phyloP scores from a whole-genome alignment of 169 alveolate species.

The Plasmodium falciparum region DNA sequence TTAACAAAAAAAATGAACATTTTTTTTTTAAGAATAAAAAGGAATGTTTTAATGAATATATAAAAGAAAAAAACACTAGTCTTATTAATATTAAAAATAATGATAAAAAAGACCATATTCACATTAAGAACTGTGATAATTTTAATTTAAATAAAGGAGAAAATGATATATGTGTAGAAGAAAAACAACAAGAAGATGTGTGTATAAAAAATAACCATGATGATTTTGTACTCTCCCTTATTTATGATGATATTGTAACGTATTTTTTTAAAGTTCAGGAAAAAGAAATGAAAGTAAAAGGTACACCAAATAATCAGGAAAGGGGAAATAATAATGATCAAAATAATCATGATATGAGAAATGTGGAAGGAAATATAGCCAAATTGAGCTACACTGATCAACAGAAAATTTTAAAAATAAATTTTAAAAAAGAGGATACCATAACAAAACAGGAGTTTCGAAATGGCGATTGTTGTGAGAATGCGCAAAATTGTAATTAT shows the following conservation, averaged over 20 bases:
- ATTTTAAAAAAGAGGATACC: slow-evolving; percentile 4
- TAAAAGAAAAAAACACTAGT: too few relatives aligned
- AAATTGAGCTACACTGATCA: too few relatives aligned
- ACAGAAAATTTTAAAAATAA: not conserved
- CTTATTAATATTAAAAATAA: too few relatives aligned
- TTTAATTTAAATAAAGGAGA: too few relatives aligned
- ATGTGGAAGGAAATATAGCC: too few relatives aligned
- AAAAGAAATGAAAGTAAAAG: not conserved
- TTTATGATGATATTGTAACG: slow-evolving; percentile 48
- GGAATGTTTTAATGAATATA: not conserved
- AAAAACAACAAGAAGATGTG: not conserved
- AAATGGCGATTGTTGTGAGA: not conserved
- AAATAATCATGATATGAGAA: not conserved
- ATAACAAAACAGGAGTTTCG: not conserved
- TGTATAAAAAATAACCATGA: not conserved
- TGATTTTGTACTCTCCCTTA: not conserved
- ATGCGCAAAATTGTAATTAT: not conserved
- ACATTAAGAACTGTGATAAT: not conserved
- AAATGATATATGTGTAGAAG: not conserved
- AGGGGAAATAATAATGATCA: not conserved
- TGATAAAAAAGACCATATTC: not conserved
- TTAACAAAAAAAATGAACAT: slow-evolving; percentile 38
- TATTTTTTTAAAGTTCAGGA: slow-evolving; percentile 19
- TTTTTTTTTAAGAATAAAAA: too few relatives aligned
- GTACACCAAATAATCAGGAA: not conserved